Conservation (phyloP, 1,139 yeast genomes). For the Sugiyamaella sp. region DNA sequence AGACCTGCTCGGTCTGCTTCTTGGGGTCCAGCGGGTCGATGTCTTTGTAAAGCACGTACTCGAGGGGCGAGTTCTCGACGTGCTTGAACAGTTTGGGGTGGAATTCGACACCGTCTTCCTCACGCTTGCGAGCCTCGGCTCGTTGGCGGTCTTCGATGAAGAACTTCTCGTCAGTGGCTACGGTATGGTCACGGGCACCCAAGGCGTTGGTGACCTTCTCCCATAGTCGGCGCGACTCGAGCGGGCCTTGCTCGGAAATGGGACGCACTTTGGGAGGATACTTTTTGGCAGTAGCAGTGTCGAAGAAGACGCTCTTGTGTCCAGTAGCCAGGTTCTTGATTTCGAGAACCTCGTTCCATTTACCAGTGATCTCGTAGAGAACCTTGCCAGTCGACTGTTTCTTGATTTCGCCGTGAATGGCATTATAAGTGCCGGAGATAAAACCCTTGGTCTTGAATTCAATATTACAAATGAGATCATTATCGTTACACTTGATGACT, state of each 20-base stretch:
- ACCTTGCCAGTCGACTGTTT: conserved; percentile 56
- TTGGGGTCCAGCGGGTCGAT: conserved; percentile 53
- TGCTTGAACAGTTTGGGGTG: conserved; percentile 74
- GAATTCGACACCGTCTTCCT: conserved; percentile 77
- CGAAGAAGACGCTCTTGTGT: conserved; percentile 59
- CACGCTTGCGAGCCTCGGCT: conserved; percentile 66
- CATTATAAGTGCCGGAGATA: conserved; percentile 89
- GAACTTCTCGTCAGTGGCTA: conserved; percentile 86
- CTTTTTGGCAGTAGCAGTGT: conserved; percentile 58
- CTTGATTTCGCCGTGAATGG: conserved; percentile 74
- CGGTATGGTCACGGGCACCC: conserved; percentile 69
- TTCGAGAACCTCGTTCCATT: conserved; percentile 89
- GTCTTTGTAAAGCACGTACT: conserved; percentile 65
- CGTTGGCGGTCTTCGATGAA: conserved; percentile 86
- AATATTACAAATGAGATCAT: conserved; percentile 71
- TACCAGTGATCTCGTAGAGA: conserved; percentile 73
- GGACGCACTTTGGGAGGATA: conserved; percentile 74
- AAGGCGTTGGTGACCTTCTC: conserved; percentile 76
- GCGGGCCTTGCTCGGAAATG: conserved; percentile 71
- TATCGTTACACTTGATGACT: conserved; percentile 63
- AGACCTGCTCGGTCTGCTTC: conserved; percentile 55
- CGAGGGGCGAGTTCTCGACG: conserved; percentile 46
- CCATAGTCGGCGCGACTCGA: conserved; percentile 87
- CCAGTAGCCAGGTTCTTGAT: conserved; percentile 59
- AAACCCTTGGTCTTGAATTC: conserved; percentile 96